Conservation (phyloP, 441 rosid species). For the Melastoma candidum region DNA sequence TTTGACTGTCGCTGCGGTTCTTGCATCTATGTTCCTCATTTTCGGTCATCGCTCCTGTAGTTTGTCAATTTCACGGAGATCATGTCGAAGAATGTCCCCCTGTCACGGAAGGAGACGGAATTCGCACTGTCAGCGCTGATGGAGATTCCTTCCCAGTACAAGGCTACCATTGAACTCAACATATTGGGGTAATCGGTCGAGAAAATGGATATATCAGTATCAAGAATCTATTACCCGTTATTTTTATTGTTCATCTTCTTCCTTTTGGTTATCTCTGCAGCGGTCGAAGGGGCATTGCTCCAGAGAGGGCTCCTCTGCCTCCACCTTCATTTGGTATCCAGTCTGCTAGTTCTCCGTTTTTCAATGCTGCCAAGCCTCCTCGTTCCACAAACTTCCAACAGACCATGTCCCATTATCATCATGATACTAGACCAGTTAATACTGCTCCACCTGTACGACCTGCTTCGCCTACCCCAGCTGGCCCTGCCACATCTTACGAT, state of each 20-base stretch:
- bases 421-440: constrained; percentile 25
- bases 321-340: constrained; percentile 54
- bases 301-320: constrained; percentile 65
- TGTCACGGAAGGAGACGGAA: constrained; percentile 61
- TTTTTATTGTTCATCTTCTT: not conserved
- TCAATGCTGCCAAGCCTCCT: constrained; percentile 26
- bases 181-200: constrained; percentile 52
- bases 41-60: constrained; percentile 24
- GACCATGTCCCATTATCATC: constrained; percentile 28
- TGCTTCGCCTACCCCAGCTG: constrained; percentile 34
- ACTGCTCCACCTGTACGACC: constrained; percentile 6
- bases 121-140: constrained; percentile 87
- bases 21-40: not conserved
- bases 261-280: constrained; percentile 20
- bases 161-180: constrained; percentile 74
- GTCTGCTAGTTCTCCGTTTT: constrained; percentile 18
- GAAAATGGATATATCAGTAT: too few species aligned
- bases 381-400: constrained; percentile 48
- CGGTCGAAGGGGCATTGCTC: constrained; percentile 33
- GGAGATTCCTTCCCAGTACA: constrained; percentile 93
- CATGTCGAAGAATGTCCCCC: constrained; percentile 53
- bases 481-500: constrained; percentile 38
- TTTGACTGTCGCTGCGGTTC: not conserved
- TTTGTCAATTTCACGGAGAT: constrained; percentile 90
- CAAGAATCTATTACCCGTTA: too few species aligned